Evolutionary conservation across 306 rosid species (phyloP), one percentile per base, ranked within the genome.

Genomic region (Prunus mongolica): DNA sequence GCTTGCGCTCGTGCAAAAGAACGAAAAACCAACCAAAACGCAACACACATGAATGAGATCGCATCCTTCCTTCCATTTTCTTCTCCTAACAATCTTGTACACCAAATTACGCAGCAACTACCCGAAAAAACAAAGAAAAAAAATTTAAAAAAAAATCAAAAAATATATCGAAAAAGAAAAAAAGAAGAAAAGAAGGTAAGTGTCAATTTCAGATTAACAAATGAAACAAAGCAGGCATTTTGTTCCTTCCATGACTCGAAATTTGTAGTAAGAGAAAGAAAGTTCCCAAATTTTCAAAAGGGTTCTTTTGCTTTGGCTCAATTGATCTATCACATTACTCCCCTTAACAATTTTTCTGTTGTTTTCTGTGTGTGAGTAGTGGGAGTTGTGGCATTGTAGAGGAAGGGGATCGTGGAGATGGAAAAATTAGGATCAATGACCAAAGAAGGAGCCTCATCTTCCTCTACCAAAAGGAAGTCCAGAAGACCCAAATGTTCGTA

Each of bases 401-500:
- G 30, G 47, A 10, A 28, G 62, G 69, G 44, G 28, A 70, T 70
- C 65, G 32, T 55, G 41, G 67, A 41, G 55, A 72, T 72, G 41
- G 55, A 56, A 15, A 69, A 6, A 69, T 49, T 15, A 6, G 58
- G 58, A 52, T 52, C 58, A 16, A 52, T 18, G 61, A 44, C 55
- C 67, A 72, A 72, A 56, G 76, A 41, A 30, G 76, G 67, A 34
- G 69, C 15, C 11, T 63, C 71, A 38, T 27, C 79, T 3, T 47
- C 85, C 54, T 14, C 24, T 27, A 9, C 69, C 46, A 68, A 61
- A 67, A 74, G 13, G 74, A 71, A 69, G 49, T 83, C 83, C 78
- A 78, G 62, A 57, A 79, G 67, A 76, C 86, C 86, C 67, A 71
- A 71, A 79, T 83, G 86, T 83, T 11, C 24, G 30, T 15, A 24